Percentiles rank a stretch among this genome's conserved stretches.
Conservation (phyloP, 331 rosid genomes). For the Arachis monticola region DNA sequence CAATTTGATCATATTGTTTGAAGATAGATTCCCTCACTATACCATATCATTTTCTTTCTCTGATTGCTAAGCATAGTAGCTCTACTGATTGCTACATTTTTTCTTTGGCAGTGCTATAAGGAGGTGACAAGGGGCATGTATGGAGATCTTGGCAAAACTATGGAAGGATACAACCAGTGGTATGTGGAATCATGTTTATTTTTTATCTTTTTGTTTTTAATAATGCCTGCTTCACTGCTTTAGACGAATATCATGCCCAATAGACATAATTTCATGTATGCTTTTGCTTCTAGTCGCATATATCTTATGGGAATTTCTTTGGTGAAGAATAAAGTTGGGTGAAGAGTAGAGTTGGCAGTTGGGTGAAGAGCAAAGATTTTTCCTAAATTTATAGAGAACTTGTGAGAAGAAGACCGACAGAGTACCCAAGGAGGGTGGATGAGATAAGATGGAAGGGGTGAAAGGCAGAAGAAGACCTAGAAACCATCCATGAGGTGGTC, state of each 20-base stretch:
- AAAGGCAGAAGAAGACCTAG: too few species aligned
- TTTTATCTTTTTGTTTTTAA: not conserved
- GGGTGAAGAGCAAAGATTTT: too few species aligned
- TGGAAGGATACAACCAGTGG: constrained; percentile 93
- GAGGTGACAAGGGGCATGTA: constrained; percentile 79
- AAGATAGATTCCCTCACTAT: constrained; percentile 8
- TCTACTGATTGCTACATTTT: constrained; percentile 15
- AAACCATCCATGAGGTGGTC: too few species aligned
- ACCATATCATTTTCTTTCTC: constrained; percentile 1
- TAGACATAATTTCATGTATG: not conserved
- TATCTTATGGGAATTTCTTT: too few species aligned
- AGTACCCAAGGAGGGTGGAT: too few species aligned
- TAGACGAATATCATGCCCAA: not conserved
- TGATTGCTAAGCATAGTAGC: constrained; percentile 27
- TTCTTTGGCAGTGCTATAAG: constrained; percentile 69
- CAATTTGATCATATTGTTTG: not conserved
- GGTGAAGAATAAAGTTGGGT: too few species aligned
- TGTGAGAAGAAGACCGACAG: too few species aligned
- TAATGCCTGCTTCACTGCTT: not conserved
- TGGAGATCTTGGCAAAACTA: constrained; percentile 84
- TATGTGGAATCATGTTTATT: constrained; percentile 39
- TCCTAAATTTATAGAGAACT: too few species aligned
- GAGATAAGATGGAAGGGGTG: too few species aligned
- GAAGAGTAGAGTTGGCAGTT: too few species aligned
- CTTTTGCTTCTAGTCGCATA: not conserved